Base-by-base conservation (phyloP, 495 filamentous ascomycete species). In the Tirmania nivea region DNA sequence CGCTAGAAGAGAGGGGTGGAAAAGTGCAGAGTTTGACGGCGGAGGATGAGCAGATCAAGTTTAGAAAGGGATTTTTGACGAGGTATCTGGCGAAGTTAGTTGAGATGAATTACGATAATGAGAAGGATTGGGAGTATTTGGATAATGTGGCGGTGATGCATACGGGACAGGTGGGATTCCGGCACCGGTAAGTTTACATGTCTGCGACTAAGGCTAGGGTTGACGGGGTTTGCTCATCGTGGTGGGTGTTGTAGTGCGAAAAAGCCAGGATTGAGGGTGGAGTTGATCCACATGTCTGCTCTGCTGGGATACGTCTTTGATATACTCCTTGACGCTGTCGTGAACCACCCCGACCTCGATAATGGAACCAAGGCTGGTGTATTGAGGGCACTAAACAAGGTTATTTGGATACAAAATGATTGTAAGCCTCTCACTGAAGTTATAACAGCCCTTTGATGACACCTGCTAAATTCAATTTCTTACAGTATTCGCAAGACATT, bases 91-190 rank as follows among this genome's bases (percentile, higher is more conserved):
- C 47, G 14, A 64, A 64, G 49, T 16, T 64, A 20, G 56, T 61
- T 0, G 55, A 36, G 0, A 54, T 59, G 56, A 61, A 64, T 47
- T 64, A 61, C 12, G 53, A 47, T 1, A 42, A 55, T 17, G 10
- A 17, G 16, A 21, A 25, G 52, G 57, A 55, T 42, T 64, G 62
- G 62, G 62, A 59, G n/a, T 69, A 69, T 37, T 60, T 70, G 6
- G 67, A 70, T 55, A 68, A 68, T 48, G 68, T 70, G 1, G 68
- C 58, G 0, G 55, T 68, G 9, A 68, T 69, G 68, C 68, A 70
- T 47, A 70, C 68, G 12, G 68, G 67, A 7, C 54, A 51, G 10
- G 61, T 66, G 0, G 68, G 65, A n/a, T 69, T 70, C 50, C 58
- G 59, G 42, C 68, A 70, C 54, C 61, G 67, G 60, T 62, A 52